Evolutionary conservation across 192 early-diverging fungal species (phyloP), one percentile per base, ranked within the genome.

Genomic region (Podila epigama): DNA sequence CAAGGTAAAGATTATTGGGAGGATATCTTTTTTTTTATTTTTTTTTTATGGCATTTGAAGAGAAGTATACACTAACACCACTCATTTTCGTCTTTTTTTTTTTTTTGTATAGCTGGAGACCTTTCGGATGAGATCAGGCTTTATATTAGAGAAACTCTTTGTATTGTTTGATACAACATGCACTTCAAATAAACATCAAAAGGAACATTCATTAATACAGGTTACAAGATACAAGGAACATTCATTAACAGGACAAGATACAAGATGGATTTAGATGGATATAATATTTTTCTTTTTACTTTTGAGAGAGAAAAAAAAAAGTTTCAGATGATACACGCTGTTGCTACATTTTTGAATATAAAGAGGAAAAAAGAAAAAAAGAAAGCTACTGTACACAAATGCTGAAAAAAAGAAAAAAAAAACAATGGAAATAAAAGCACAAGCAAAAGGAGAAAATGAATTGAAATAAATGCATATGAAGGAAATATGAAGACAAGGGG

Each of bases 51-150:
- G 28, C 15, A 51, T 11, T 51, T n/a, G n/a, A 51, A 25, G 32
- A 22, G 18, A 2, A 58, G 15, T 3, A 31, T 22, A 37, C 2
- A 36, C 16, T 6, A 52, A 1, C 40, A 25, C 31, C 33, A 55
- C 41, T 55, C 5, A 12, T 18, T 42, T 11, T 13, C 16, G 3
- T 20, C 2, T 37, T 37, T 16, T 56, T 7, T 48, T 56, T 12
- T 18, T 36, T 39, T 0, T 52, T 5, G 32, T 28, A 1, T 63
- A 77, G 73, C 55, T 27, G 65, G 54, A 4, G 61, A 68, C 12
- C 73, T 77, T 34, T 60, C 73, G 15, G 54, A 77, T 4, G 66
- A 77, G 31, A 77, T 56, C 1, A 50, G 66, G 37, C 66, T 77
- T 4, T 77, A 77, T 39, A 62, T 77, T 42, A 42, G 64, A 32